These are phyloP conservation scores for Epichloe glyceriae DNA, from an alignment of 2,329 filamentous ascomycete genomes.

Conservation along the genomic window DNA sequence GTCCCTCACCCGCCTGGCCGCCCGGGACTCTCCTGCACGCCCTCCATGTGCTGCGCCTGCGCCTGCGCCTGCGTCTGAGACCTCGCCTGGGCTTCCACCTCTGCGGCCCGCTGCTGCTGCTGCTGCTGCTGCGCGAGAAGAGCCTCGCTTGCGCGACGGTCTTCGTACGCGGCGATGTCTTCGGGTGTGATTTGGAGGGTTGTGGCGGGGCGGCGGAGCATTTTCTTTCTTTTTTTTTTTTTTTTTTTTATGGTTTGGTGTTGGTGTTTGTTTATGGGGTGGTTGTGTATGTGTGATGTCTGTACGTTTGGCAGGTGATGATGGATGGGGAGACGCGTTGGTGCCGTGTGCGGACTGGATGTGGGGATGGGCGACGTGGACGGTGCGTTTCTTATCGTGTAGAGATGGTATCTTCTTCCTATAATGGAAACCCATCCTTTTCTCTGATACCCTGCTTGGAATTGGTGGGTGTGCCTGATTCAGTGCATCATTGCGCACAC, in stretches of 20 bases:
- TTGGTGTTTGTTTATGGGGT: background rate
- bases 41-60: slow-evolving; percentile 10
- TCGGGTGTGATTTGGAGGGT: slow-evolving; percentile 55
- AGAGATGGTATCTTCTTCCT: too few species aligned
- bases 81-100: slow-evolving; percentile 1
- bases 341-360: too few species aligned
- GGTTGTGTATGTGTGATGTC: background rate
- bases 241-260: background rate
- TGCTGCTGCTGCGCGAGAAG: slow-evolving; percentile 18
- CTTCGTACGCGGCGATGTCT: slow-evolving; percentile 59
- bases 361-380: too few species aligned
- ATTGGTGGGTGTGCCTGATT: too few species aligned
- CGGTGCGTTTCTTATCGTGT: too few species aligned
- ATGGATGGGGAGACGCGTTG: too few species aligned
- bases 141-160: slow-evolving; percentile 37
- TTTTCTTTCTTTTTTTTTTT: slow-evolving; percentile 18
- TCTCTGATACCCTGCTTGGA: too few species aligned
- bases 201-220: slow-evolving; percentile 57
- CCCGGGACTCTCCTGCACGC: slow-evolving; percentile 5
- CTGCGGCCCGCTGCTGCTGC: slow-evolving; percentile 2
- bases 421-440: too few species aligned
- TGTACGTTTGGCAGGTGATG: too few species aligned
- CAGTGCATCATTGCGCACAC: too few species aligned
- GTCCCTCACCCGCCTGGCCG: slow-evolving; percentile 19
- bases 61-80: background rate